These are phyloP conservation scores for Spathaspora boniae DNA, from an alignment of 805 yeast species.

Conservation along the genomic window DNA sequence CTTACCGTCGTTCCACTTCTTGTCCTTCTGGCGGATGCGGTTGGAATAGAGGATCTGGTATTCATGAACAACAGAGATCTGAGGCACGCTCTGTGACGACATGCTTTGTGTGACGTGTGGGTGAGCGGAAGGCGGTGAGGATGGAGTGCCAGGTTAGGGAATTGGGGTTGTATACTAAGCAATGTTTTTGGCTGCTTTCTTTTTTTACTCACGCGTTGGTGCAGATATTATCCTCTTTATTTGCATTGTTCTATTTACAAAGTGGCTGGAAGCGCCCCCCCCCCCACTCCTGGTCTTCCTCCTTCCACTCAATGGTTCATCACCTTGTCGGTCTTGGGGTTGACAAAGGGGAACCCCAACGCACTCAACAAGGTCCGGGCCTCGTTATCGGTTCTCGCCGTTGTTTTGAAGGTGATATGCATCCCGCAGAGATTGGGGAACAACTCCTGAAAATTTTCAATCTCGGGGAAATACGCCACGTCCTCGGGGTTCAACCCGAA, in stretches of 20 bases:
- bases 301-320: background rate
- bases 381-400: slow-evolving; percentile 86
- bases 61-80: slow-evolving; percentile 43
- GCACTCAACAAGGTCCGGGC: slow-evolving; percentile 84
- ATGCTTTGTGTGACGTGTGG: too few species aligned
- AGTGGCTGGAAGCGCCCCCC: too few species aligned
- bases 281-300: too few species aligned
- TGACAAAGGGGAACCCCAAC: slow-evolving; percentile 71
- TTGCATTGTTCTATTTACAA: too few species aligned
- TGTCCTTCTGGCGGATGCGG: slow-evolving; percentile 43
- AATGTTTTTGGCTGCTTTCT: too few species aligned
- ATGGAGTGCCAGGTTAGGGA: too few species aligned
- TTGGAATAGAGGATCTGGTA: slow-evolving; percentile 45
- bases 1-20: slow-evolving; percentile 52
- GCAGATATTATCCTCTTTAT: background rate
- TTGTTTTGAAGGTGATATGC: slow-evolving; percentile 79
- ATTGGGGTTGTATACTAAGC: too few species aligned
- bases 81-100: too few species aligned
- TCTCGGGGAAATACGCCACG: slow-evolving; percentile 84
- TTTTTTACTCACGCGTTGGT: too few species aligned
- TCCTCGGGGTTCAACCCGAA: slow-evolving; percentile 80
- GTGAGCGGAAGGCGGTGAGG: too few species aligned
- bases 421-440: slow-evolving; percentile 88
- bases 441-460: slow-evolving; percentile 82
- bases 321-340: slow-evolving; percentile 11